phyloP scores from a whole-genome alignment of 176 grass and related monocot species.

The Puya raimondii region DNA sequence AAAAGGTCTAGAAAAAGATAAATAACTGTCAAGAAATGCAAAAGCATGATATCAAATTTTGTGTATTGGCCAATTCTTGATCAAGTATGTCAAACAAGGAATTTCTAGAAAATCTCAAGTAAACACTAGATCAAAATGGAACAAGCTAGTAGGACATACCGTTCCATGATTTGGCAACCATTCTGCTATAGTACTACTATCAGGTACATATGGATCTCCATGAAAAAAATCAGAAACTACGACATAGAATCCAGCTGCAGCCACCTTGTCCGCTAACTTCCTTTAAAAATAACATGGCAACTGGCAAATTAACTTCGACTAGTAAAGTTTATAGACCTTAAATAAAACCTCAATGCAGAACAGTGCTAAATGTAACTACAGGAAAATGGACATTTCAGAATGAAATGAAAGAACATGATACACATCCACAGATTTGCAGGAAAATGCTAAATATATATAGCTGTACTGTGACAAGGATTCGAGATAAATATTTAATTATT shows the following conservation, averaged over 20 bases:
- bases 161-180: conserved; percentile 27
- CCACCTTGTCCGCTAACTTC: conserved; percentile 34
- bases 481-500: too few species aligned
- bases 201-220: conserved; percentile 22
- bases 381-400: background rate
- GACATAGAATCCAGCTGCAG: conserved; percentile 27
- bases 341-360: background rate
- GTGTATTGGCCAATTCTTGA: background rate
- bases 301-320: background rate
- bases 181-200: background rate
- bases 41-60: background rate
- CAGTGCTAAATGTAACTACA: background rate
- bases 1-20: too few species aligned
- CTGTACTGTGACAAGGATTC: too few species aligned
- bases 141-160: conserved; percentile 6
- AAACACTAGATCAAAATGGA: background rate
- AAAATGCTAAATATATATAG: too few species aligned
- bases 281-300: conserved; percentile 13
- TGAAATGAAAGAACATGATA: background rate
- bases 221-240: conserved; percentile 35
- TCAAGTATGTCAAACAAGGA: too few species aligned
- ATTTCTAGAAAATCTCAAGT: background rate
- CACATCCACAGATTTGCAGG: too few species aligned
- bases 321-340: background rate
- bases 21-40: background rate